A percentile compares a stretch with the other conserved stretches of the same genome.
phyloP scores from a whole-genome alignment of 148 eudicot species.

The Amaranthus cruentus region DNA sequence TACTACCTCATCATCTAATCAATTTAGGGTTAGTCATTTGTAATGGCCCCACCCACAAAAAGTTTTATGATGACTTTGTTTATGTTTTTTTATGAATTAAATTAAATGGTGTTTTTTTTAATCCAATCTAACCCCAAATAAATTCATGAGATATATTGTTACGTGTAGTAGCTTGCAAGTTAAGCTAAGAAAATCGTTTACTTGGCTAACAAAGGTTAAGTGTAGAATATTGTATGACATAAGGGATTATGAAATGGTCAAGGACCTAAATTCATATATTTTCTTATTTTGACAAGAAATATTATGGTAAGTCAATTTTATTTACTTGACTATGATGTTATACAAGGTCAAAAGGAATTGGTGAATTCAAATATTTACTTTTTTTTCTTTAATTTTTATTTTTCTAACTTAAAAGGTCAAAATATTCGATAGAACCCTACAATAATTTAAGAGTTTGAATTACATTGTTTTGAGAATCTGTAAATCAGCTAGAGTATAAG shows the following conservation, averaged over 20 bases:
- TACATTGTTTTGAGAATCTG: too few species aligned
- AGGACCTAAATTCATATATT: neutral
- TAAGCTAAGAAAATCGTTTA: neutral
- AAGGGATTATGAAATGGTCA: constrained; percentile 3
- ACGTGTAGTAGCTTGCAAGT: constrained; percentile 19
- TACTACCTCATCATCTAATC: constrained; percentile 22
- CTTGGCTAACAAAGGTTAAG: neutral
- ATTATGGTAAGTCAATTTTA: neutral
- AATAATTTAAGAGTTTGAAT: too few species aligned
- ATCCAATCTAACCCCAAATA: neutral
- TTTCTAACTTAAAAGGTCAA: neutral
- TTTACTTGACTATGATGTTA: constrained; percentile 1
- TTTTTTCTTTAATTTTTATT: neutral
- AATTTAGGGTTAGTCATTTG: neutral
- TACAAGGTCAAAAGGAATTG: neutral
- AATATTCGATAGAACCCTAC: too few species aligned
- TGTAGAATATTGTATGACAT: constrained; percentile 2
- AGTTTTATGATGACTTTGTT: neutral
- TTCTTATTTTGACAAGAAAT: neutral
- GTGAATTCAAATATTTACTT: neutral
- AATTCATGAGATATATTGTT: neutral
- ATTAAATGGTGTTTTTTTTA: constrained; percentile 6
- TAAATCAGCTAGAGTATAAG: too few species aligned
- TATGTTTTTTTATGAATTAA: neutral
- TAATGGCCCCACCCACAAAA: neutral